Conservation (phyloP, 2,329 filamentous ascomycete genomes). For the Diatrype stigma region DNA sequence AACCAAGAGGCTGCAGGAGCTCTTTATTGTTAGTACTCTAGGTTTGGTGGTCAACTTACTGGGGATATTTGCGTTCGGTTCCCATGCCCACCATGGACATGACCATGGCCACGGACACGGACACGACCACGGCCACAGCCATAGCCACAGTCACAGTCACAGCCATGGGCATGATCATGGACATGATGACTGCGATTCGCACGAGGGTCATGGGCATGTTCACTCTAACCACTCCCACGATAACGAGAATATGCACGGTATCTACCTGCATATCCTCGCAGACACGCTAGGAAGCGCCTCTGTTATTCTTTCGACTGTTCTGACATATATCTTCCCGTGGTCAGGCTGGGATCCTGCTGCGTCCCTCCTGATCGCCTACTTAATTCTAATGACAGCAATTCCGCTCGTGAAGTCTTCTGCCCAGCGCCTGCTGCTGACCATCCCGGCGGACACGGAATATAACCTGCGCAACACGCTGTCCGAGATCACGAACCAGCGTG, state of each 20-base stretch:
- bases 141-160: constrained; percentile 30
- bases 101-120: constrained; percentile 25
- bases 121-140: constrained; percentile 31
- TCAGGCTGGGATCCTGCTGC: constrained; percentile 92
- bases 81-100: constrained; percentile 54
- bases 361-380: constrained; percentile 84
- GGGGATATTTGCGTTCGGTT: constrained; percentile 80
- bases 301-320: constrained; percentile 84
- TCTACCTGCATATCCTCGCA: constrained; percentile 91
- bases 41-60: constrained; percentile 88
- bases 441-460: constrained; percentile 84
- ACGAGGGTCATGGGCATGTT: constrained; percentile 27
- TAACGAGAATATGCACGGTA: constrained; percentile 97
- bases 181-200: constrained; percentile 23
- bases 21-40: constrained; percentile 82
- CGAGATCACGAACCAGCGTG: constrained; percentile 75
- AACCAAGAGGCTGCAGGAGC: constrained; percentile 77
- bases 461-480: constrained; percentile 79
- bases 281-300: constrained; percentile 93
- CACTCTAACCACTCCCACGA: constrained; percentile 60
- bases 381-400: constrained; percentile 89
- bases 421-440: constrained; percentile 74
- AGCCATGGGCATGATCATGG: constrained; percentile 32
- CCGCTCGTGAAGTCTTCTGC: constrained; percentile 84
- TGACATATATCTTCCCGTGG: constrained; percentile 87